phyloP scores from a whole-genome alignment of 306 rosid genomes.

The Spatholobus suberectus region DNA sequence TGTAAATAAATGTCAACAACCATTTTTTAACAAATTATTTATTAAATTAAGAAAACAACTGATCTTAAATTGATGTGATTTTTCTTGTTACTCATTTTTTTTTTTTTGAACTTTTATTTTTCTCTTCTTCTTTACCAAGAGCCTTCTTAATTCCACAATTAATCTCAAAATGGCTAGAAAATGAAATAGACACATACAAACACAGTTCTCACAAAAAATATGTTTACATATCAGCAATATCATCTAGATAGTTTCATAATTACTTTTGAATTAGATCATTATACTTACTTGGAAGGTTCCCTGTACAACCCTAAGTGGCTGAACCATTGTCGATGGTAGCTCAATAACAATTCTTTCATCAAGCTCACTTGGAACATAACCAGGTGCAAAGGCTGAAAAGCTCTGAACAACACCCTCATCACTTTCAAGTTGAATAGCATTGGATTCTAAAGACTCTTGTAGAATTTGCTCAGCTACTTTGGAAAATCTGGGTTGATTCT shows the following conservation, averaged over 20 bases:
- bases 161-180: neutral
- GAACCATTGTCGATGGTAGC: conserved; percentile 91
- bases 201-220: conserved; percentile 1
- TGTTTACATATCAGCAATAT: conserved; percentile 26
- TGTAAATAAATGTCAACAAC: too few relatives aligned
- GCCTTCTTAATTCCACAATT: neutral
- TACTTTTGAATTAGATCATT: conserved; percentile 29
- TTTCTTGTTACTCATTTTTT: neutral
- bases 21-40: too few relatives aligned
- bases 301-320: conserved; percentile 78
- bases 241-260: conserved; percentile 17
- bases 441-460: conserved; percentile 54
- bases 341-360: conserved; percentile 95
- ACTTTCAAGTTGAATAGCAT: conserved; percentile 56
- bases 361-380: conserved; percentile 84
- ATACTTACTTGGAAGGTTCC: conserved; percentile 95
- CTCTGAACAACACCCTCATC: conserved; percentile 62
- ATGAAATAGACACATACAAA: neutral
- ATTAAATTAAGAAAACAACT: neutral
- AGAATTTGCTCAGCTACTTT: conserved; percentile 55
- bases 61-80: neutral
- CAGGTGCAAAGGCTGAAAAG: conserved; percentile 73
- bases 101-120: neutral
- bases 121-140: neutral
- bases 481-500: conserved; percentile 55